A percentile compares a stretch with the other conserved stretches of the same genome.
Conservation (phyloP, 305 asterid species). For the Solanum hybrid region DNA sequence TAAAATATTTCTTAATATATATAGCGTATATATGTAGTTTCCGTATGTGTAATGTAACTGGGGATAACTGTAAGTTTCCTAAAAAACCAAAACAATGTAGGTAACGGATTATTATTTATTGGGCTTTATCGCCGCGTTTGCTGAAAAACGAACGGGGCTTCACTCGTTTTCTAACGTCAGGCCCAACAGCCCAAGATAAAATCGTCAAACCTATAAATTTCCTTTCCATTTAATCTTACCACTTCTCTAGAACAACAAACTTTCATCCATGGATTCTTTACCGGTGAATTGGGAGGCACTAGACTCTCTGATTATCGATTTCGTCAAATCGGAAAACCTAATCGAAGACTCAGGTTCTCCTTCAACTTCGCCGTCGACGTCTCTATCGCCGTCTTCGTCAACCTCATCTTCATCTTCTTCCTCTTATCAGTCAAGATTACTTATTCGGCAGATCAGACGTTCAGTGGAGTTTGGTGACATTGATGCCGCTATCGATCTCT, state of each 20-base stretch:
- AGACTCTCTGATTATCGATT: constrained; percentile 78
- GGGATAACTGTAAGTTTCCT: not conserved
- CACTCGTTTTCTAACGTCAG: not conserved
- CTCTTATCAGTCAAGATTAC: constrained; percentile 64
- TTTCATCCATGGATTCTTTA: constrained; percentile 41
- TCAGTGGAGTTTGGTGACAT: constrained; percentile 66
- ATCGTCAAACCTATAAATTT: not conserved
- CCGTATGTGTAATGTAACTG: not conserved
- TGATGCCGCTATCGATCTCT: constrained; percentile 66
- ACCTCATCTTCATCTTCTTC: constrained; percentile 32
- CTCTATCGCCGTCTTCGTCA: constrained; percentile 13
- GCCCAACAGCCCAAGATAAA: not conserved
- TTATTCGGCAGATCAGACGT: constrained; percentile 75
- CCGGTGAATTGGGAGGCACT: constrained; percentile 91
- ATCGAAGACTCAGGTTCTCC: constrained; percentile 49
- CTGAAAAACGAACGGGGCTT: not conserved
- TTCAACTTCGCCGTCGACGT: constrained; percentile 16
- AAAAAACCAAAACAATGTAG: not conserved
- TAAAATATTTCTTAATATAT: too few species aligned
- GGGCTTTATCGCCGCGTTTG: not conserved
- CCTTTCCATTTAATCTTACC: not conserved
- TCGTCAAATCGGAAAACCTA: constrained; percentile 78
- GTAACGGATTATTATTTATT: not conserved
- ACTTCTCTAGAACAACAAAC: not conserved
- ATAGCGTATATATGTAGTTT: not conserved